A percentile compares a stretch with the other conserved stretches of the same genome.
Conservation (phyloP, 768 basidiomycete species). For the Leucocoprinus leucothites region DNA sequence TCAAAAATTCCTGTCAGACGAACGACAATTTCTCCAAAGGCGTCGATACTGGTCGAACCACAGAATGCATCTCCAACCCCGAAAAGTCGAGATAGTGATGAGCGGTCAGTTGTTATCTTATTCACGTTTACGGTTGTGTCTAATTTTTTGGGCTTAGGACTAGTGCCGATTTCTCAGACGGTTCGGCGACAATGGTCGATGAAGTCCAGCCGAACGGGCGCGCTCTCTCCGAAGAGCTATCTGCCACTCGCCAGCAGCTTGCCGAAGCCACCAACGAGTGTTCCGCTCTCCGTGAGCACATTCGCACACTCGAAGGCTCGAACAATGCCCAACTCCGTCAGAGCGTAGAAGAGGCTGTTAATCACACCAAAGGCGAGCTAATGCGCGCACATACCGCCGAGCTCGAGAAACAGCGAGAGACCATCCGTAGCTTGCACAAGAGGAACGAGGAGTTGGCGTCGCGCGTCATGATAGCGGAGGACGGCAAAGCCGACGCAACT, state of each 20-base stretch:
- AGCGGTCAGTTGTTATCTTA: background rate
- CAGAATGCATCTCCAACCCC: background rate
- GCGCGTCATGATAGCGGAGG: background rate
- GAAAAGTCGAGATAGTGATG: background rate
- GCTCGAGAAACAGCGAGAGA: background rate
- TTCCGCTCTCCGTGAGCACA: conserved; percentile 7
- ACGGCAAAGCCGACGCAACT: background rate
- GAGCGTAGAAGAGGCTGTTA: conserved; percentile 3
- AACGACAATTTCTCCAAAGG: background rate
- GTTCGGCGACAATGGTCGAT: background rate
- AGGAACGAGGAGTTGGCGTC: background rate
- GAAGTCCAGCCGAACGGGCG: background rate
- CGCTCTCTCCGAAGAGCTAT: background rate
- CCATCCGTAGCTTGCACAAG: background rate
- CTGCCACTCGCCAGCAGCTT: background rate
- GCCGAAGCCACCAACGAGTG: conserved; percentile 1
- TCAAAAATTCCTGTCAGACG: conserved; percentile 5
- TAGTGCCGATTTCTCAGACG: background rate
- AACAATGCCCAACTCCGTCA: conserved; percentile 3
- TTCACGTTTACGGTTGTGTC: no score
- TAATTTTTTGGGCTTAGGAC: background rate
- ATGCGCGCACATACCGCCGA: background rate
- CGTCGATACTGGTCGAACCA: background rate
- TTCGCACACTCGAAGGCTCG: conserved; percentile 1
- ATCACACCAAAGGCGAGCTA: background rate